Base-by-base conservation (phyloP, 1,284 basidiomycete species). In the Moesziomyces aphidis region DNA sequence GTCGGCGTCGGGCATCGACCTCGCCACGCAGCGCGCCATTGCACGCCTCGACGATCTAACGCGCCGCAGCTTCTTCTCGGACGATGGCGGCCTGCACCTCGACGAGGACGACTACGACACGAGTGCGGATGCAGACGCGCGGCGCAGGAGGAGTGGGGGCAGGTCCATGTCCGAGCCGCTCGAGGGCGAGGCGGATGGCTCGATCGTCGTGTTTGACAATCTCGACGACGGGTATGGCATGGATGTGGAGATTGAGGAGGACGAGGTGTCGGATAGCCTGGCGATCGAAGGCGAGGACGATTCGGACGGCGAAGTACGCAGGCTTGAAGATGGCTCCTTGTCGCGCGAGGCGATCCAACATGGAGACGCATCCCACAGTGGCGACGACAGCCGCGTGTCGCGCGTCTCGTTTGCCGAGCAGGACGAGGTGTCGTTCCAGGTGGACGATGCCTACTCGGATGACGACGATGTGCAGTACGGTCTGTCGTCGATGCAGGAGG, bases 21-120 rank as follows among this genome's bases (percentile, higher is more conserved):
- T 59, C 3, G 63, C 61, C 2, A 66, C 49, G 2, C 67, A 59
- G 5, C 36, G 50, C 1, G 73, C 73, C 5, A 71, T 75, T 31
- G 52, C 57, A 4, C 55, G 67, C 42, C 57, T 75, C 23, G 73
- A 75, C 42, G 73, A 75, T 45, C 44, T 75, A n/a, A 75, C 67
- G 2, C 31, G 73, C 6, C 57, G 57, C 23, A 75, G 63, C 43
- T 67, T 76, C 48, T 76, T 76, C 48, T 56, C 57, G 19, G 60
- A 72, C 34, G 68, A 76, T 21, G 64, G 73, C 24, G 28, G 47
- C 4, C 54, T 75, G 21, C 67, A 71, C 49, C 53, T 64, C 61
- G 65, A 64, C 15, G 63, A 59, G 9, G 59, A 64, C 1, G 55
- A 66, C 0, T 61, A 65, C 5, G 61, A 51, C 0, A 46, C 59